Percentiles rank a stretch among this genome's conserved stretches.
Evolutionary conservation across 2,329 filamentous ascomycete species (phyloP).

Genomic region (Moelleriella libera): DNA sequence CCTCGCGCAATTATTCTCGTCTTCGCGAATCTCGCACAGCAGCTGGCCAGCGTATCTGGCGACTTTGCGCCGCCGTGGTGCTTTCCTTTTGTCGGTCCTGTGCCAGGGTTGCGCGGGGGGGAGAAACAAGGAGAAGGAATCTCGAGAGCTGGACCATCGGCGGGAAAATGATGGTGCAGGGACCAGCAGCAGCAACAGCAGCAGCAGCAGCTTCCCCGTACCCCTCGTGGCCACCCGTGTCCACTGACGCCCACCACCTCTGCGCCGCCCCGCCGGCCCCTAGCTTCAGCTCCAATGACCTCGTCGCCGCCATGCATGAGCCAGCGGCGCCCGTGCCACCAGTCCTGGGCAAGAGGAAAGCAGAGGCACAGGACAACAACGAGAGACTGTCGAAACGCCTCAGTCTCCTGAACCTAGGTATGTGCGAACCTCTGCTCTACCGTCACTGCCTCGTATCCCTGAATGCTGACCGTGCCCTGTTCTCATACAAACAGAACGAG

Average conservation of each 20-base stretch:
- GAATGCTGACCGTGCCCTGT: not conserved
- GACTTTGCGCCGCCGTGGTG: too few species aligned
- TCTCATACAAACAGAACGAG: conserved; percentile 32
- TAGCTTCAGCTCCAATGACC: too few species aligned
- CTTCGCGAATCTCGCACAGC: too few species aligned
- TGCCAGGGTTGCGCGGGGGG: too few species aligned
- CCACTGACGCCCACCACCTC: not conserved
- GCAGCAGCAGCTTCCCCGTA: not conserved
- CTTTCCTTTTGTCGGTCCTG: too few species aligned
- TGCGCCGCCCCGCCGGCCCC: too few species aligned
- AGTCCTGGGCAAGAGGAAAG: conserved; percentile 39
- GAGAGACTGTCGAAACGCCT: conserved; percentile 76
- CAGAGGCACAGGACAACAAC: conserved; percentile 44
- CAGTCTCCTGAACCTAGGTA: conserved; percentile 72
- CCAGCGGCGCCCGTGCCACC: conserved; percentile 7
- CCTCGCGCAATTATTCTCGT: too few species aligned
- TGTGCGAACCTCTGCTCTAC: not conserved
- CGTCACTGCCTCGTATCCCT: not conserved
- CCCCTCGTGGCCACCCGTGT: too few species aligned
- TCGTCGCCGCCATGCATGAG: too few species aligned
- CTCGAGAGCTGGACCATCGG: too few species aligned
- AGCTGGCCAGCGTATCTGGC: too few species aligned
- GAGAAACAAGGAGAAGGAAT: too few species aligned
- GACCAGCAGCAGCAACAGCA: conserved; percentile 1
- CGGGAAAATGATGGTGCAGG: conserved; percentile 19